These are phyloP conservation scores for Leucogyrophana mollusca DNA, from an alignment of 768 basidiomycete species.

Conservation along the genomic window DNA sequence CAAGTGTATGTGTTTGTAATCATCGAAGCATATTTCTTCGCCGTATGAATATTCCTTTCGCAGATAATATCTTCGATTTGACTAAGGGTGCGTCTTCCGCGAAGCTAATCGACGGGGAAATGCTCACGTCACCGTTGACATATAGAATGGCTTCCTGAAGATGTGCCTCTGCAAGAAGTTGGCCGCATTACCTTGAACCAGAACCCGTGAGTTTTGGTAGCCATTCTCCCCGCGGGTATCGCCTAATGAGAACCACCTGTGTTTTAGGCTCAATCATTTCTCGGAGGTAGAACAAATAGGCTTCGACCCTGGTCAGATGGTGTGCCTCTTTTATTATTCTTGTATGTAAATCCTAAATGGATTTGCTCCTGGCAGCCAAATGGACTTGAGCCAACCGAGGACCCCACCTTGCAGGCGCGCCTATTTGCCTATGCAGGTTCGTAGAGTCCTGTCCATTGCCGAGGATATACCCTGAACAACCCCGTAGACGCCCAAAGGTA, in stretches of 20 bases:
- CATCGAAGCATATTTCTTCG: neutral
- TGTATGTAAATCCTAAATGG: neutral
- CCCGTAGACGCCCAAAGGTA: constrained; percentile 36
- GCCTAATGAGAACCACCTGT: neutral
- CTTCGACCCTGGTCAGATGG: constrained; percentile 50
- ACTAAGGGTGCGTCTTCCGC: constrained; percentile 35
- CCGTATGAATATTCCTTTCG: constrained; percentile 2
- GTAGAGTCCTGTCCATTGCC: constrained; percentile 1
- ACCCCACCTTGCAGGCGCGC: constrained; percentile 58
- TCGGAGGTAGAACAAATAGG: constrained; percentile 42
- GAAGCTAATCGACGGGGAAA: neutral
- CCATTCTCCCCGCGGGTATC: neutral
- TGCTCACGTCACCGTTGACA: neutral
- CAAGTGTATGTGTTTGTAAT: constrained; percentile 24
- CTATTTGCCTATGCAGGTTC: constrained; percentile 56
- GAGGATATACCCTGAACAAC: neutral
- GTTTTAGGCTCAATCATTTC: constrained; percentile 26
- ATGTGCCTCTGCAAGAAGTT: constrained; percentile 33
- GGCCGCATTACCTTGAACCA: constrained; percentile 37
- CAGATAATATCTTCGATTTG: constrained; percentile 50
- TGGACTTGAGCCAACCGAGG: constrained; percentile 49
- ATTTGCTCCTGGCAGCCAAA: constrained; percentile 10
- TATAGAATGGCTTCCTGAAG: constrained; percentile 35
- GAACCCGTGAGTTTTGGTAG: constrained; percentile 29
- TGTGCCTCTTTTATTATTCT: constrained; percentile 15